phyloP scores from a whole-genome alignment of 495 filamentous ascomycete species.

The Neurospora pannonica region DNA sequence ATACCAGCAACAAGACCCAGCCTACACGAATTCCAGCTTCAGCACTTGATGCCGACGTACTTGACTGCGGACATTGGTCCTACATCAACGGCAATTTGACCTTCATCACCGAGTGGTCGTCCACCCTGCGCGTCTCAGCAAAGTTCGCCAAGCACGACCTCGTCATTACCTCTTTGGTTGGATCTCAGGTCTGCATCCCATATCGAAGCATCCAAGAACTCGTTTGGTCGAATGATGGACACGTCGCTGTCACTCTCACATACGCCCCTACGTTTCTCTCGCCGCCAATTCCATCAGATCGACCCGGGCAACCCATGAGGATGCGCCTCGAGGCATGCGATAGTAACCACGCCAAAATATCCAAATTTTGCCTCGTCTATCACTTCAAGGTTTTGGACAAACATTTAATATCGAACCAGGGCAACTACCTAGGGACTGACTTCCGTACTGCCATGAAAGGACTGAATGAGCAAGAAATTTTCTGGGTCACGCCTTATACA shows the following conservation, averaged over 20 bases:
- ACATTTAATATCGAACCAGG: background rate
- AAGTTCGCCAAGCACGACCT: conserved; percentile 37
- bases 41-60: conserved; percentile 17
- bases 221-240: conserved; percentile 19
- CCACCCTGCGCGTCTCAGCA: conserved; percentile 19
- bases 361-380: conserved; percentile 10
- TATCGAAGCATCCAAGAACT: conserved; percentile 28
- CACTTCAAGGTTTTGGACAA: conserved; percentile 3
- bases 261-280: conserved; percentile 9
- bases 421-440: background rate
- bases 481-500: conserved; percentile 17
- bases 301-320: conserved; percentile 18
- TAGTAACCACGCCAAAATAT: conserved; percentile 3
- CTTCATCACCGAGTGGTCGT: conserved; percentile 38
- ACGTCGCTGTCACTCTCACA: conserved; percentile 26
- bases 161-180: conserved; percentile 18
- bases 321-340: conserved; percentile 9
- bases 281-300: background rate
- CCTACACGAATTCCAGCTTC: conserved; percentile 1
- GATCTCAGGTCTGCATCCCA: conserved; percentile 26
- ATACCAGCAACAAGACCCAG: background rate
- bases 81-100: conserved; percentile 29
- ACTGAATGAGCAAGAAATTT: conserved; percentile 15
- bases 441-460: conserved; percentile 8
- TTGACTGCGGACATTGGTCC: conserved; percentile 43